These are phyloP conservation scores for Neoascochyta sp. DNA, from an alignment of 2,329 filamentous ascomycete genomes.

Conservation along the genomic window DNA sequence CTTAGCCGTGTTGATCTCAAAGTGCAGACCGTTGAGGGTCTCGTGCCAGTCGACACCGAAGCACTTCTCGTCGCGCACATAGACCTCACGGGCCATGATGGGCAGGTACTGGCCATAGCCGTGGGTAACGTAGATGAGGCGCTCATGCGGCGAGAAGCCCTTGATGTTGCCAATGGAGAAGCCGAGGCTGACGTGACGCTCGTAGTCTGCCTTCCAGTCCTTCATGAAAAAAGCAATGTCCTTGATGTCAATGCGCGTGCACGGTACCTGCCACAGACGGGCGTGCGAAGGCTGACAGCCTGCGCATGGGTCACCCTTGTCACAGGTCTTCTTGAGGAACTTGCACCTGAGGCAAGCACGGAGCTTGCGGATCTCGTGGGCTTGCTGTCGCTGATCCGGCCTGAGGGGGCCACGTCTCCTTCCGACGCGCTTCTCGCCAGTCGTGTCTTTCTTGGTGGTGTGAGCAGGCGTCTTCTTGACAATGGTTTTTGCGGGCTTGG, in stretches of 20 bases:
- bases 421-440: constrained; percentile 85
- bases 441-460: constrained; percentile 70
- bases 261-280: constrained; percentile 93
- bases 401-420: constrained; percentile 83
- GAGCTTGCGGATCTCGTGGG: constrained; percentile 92
- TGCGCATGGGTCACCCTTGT: constrained; percentile 93
- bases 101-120: constrained; percentile 92
- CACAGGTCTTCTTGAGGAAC: constrained; percentile 98
- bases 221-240: constrained; percentile 99
- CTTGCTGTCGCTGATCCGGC: constrained; percentile 92
- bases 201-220: constrained; percentile 97
- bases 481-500: constrained; percentile 80
- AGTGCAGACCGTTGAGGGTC: constrained; percentile 70
- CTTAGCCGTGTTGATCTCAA: constrained; percentile 82
- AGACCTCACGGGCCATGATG: constrained; percentile 90
- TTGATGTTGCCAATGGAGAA: constrained; percentile 96
- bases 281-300: constrained; percentile 95
- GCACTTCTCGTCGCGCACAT: constrained; percentile 85
- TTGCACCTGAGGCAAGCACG: constrained; percentile 93
- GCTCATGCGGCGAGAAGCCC: constrained; percentile 63
- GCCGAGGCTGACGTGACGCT: constrained; percentile 79
- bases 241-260: constrained; percentile 97
- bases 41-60: constrained; percentile 95
- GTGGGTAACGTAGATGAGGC: constrained; percentile 86
- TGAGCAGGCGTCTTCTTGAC: constrained; percentile 68